These are phyloP conservation scores for Amanita pallidorosea DNA, from an alignment of 768 basidiomycete genomes.

Conservation along the genomic window DNA sequence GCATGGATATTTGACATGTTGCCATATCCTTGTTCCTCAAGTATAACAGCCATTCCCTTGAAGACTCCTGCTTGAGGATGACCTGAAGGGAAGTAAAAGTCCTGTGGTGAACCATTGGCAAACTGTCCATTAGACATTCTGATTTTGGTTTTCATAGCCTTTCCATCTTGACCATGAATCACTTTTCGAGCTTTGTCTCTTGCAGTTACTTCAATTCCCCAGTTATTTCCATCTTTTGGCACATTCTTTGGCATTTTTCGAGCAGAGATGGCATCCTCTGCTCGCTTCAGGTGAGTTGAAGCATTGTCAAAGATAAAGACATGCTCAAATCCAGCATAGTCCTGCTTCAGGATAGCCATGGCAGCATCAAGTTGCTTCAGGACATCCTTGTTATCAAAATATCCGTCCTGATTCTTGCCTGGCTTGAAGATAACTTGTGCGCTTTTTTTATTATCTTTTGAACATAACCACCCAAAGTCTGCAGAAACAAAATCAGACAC, in stretches of 20 bases:
- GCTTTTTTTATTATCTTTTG: conserved; percentile 11
- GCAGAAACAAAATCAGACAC: conserved; percentile 24
- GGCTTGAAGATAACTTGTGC: conserved; percentile 13
- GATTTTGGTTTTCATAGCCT: too few relatives aligned
- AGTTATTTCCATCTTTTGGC: conserved; percentile 27
- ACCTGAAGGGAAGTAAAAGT: too few relatives aligned
- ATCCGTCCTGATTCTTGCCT: conserved; percentile 15
- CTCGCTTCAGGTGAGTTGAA: conserved; percentile 20
- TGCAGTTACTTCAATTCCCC: neutral
- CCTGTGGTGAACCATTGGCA: too few relatives aligned
- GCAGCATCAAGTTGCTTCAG: conserved; percentile 17
- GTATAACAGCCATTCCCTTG: neutral
- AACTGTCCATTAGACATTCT: too few relatives aligned
- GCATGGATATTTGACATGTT: too few relatives aligned
- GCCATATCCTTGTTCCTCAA: too few relatives aligned
- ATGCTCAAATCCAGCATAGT: conserved; percentile 14
- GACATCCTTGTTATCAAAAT: conserved; percentile 13
- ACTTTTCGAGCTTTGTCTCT: too few relatives aligned
- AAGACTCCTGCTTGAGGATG: too few relatives aligned
- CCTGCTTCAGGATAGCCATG: conserved; percentile 19
- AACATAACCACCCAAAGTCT: conserved; percentile 18
- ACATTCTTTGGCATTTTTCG: conserved; percentile 21
- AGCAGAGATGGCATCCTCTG: conserved; percentile 20
- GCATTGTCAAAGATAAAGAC: conserved; percentile 25
- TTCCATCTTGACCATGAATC: too few relatives aligned